phyloP scores from a whole-genome alignment of 768 basidiomycete genomes.

The Tricholoma hemisulphureum region DNA sequence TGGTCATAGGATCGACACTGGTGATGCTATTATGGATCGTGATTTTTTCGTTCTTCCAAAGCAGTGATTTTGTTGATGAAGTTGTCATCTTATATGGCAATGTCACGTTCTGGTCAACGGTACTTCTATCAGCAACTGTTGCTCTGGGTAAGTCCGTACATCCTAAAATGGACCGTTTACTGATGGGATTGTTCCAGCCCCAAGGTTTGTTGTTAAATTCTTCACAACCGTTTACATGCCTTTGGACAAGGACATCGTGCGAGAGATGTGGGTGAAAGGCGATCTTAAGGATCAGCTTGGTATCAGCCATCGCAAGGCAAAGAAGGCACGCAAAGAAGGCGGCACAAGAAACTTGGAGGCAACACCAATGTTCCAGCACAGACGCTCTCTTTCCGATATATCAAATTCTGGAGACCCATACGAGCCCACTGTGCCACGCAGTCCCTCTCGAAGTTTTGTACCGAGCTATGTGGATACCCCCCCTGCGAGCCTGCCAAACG shows the following conservation, averaged over 20 bases:
- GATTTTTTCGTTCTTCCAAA: constrained; percentile 80
- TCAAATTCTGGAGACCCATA: constrained; percentile 42
- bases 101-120: constrained; percentile 80
- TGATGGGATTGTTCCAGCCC: constrained; percentile 45
- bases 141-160: constrained; percentile 60
- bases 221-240: constrained; percentile 69
- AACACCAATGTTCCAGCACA: constrained; percentile 72
- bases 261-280: constrained; percentile 87
- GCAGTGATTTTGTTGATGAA: constrained; percentile 70
- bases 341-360: constrained; percentile 48
- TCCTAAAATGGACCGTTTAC: neutral
- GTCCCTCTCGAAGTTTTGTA: constrained; percentile 21
- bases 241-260: constrained; percentile 84
- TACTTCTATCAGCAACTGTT: constrained; percentile 65
- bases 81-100: constrained; percentile 72
- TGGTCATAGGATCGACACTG: constrained; percentile 75
- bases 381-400: constrained; percentile 63
- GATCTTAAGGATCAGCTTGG: constrained; percentile 82
- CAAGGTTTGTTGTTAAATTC: constrained; percentile 79
- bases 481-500: constrained; percentile 34
- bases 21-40: constrained; percentile 86
- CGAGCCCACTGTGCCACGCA: constrained; percentile 38
- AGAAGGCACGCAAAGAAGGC: constrained; percentile 34
- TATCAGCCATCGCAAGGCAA: constrained; percentile 59
- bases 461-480: constrained; percentile 45